Evolutionary conservation across 306 rosid genomes (phyloP).

Genomic region (Albizia julibrissin): DNA sequence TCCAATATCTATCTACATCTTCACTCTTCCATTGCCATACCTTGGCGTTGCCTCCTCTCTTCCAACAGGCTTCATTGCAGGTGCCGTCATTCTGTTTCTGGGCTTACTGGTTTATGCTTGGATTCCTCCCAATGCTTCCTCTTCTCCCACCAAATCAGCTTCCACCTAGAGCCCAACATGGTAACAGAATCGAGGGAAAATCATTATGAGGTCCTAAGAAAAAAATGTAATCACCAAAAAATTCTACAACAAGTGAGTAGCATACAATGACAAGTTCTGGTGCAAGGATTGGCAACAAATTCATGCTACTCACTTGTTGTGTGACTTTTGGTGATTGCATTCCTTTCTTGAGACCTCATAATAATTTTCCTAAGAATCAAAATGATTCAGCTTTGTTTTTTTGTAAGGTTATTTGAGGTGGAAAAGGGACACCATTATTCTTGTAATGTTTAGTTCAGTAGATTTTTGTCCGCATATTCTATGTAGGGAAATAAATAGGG

Average conservation of each 20-base stretch:
- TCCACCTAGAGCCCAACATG: slow-evolving; percentile 29
- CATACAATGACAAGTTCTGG: too few relatives aligned
- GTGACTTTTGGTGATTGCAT: too few relatives aligned
- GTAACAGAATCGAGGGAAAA: background rate
- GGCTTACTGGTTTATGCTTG: slow-evolving; percentile 77
- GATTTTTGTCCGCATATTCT: slow-evolving; percentile 11
- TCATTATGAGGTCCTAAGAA: too few relatives aligned
- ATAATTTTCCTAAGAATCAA: background rate
- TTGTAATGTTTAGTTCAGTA: slow-evolving; percentile 25
- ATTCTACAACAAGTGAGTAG: too few relatives aligned
- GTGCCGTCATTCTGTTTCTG: slow-evolving; percentile 61
- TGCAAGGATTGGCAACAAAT: too few relatives aligned
- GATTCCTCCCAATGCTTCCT: slow-evolving; percentile 57
- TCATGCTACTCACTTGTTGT: too few relatives aligned
- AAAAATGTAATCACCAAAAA: too few relatives aligned
- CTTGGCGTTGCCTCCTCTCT: slow-evolving; percentile 73
- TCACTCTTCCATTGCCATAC: slow-evolving; percentile 86
- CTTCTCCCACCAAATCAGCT: slow-evolving; percentile 36
- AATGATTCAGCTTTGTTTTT: slow-evolving; percentile 16
- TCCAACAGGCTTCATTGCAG: slow-evolving; percentile 79
- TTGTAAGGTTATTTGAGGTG: slow-evolving; percentile 12
- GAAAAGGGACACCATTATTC: slow-evolving; percentile 9
- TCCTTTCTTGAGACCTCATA: too few relatives aligned
- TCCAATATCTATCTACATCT: slow-evolving; percentile 70
- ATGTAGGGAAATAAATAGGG: slow-evolving; percentile 6